A percentile compares a stretch with the other conserved stretches of the same genome.
Evolutionary conservation across 2,329 filamentous ascomycete species (phyloP).

Genomic region (Colletotrichum sp.): DNA sequence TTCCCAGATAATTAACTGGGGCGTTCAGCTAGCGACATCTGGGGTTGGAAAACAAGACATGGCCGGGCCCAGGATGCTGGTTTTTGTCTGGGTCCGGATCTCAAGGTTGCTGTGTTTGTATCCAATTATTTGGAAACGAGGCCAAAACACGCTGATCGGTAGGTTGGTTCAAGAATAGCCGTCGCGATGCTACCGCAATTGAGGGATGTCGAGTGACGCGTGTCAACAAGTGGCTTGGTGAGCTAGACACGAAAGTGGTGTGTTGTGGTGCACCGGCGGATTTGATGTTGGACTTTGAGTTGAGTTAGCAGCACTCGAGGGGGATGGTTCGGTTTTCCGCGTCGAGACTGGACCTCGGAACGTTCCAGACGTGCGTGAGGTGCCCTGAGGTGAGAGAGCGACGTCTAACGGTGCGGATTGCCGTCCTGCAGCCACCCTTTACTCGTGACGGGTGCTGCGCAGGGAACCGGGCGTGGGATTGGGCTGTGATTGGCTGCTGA

Average conservation of each 20-base stretch:
- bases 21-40: not conserved
- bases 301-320: not conserved
- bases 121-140: slow-evolving; percentile 1
- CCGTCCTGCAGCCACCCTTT: not conserved
- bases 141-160: not conserved
- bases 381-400: not conserved
- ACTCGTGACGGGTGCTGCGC: not conserved
- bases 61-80: not conserved
- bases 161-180: not conserved
- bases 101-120: not conserved
- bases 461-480: not conserved
- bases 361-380: not conserved
- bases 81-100: not conserved
- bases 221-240: not conserved
- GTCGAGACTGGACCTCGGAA: not conserved
- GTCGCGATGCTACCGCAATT: not conserved
- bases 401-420: not conserved
- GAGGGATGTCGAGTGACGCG: not conserved
- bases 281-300: not conserved
- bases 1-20: not conserved
- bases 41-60: not conserved
- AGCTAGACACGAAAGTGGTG: not conserved
- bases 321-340: not conserved
- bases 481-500: not conserved
- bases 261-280: not conserved